Conservation (phyloP, 2,329 filamentous ascomycete genomes). For the Ophiostoma populinum region DNA sequence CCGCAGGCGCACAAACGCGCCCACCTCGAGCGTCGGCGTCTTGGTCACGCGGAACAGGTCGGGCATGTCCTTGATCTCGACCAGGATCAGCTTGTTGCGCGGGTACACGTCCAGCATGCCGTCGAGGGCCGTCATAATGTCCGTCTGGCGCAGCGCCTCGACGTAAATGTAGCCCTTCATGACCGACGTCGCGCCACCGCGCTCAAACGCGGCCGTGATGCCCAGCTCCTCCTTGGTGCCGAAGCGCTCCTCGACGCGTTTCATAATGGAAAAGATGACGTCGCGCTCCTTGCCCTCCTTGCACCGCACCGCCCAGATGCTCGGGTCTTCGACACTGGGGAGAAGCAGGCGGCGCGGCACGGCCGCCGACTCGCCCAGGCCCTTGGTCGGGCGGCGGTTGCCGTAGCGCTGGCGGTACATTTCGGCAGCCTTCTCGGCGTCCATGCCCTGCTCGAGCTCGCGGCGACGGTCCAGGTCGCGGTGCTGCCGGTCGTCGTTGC, state of each 20-base stretch:
- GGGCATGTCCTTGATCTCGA: slow-evolving; percentile 94
- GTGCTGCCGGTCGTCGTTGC: slow-evolving; percentile 82
- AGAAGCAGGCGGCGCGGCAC: slow-evolving; percentile 75
- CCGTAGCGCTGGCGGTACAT: slow-evolving; percentile 78
- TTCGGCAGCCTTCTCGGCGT: slow-evolving; percentile 85
- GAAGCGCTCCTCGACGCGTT: slow-evolving; percentile 65
- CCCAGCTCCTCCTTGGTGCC: slow-evolving; percentile 64
- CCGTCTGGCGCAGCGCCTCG: slow-evolving; percentile 72
- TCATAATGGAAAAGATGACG: slow-evolving; percentile 73
- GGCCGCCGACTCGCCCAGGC: slow-evolving; percentile 51
- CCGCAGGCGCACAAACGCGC: slow-evolving; percentile 81
- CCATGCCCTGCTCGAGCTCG: slow-evolving; percentile 72
- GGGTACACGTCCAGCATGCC: slow-evolving; percentile 82
- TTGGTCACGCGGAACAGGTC: slow-evolving; percentile 85
- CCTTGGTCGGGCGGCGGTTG: slow-evolving; percentile 49
- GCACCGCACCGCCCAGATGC: slow-evolving; percentile 86
- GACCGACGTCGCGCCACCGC: slow-evolving; percentile 54
- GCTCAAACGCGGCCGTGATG: slow-evolving; percentile 84
- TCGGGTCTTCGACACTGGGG: slow-evolving; percentile 85
- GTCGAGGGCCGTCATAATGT: slow-evolving; percentile 69
- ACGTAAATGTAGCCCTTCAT: slow-evolving; percentile 96
- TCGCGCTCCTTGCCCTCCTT: slow-evolving; percentile 93
- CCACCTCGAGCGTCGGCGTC: slow-evolving; percentile 66
- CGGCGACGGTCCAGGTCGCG: slow-evolving; percentile 85
- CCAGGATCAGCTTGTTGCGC: slow-evolving; percentile 67